Evolutionary conservation across 2,329 filamentous ascomycete species (phyloP).

Genomic region (Xylaria sp.): DNA sequence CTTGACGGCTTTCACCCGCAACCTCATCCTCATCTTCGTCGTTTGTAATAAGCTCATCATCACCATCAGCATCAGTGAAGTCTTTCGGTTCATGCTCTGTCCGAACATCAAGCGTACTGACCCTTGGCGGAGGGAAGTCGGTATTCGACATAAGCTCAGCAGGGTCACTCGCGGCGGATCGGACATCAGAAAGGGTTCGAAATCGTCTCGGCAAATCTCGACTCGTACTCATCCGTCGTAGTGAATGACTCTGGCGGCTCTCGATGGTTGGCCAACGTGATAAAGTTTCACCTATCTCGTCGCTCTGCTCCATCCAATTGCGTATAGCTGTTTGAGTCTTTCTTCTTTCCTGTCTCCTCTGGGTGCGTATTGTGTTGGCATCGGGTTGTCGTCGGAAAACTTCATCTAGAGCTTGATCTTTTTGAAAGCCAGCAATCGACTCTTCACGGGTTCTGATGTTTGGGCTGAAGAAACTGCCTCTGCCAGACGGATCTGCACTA

Average conservation of each 20-base stretch:
- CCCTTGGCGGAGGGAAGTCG: slow-evolving; percentile 45
- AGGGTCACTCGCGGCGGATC: slow-evolving; percentile 71
- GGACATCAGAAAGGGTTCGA: slow-evolving; percentile 64
- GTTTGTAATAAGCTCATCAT: slow-evolving; percentile 88
- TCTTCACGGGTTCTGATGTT: slow-evolving; percentile 79
- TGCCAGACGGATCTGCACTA: slow-evolving; percentile 65
- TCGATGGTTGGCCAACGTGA: slow-evolving; percentile 63
- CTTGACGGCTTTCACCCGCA: slow-evolving; percentile 54
- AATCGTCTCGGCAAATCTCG: slow-evolving; percentile 60
- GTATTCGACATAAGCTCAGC: slow-evolving; percentile 67
- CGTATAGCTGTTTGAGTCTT: slow-evolving; percentile 85
- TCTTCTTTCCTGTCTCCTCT: slow-evolving; percentile 70
- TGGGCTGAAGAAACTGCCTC: slow-evolving; percentile 77
- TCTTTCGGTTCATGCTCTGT: slow-evolving; percentile 62
- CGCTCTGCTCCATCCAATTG: slow-evolving; percentile 86
- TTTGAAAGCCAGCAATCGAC: slow-evolving; percentile 87
- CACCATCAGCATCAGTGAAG: slow-evolving; percentile 85
- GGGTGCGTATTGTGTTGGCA: slow-evolving; percentile 67
- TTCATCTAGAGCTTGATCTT: slow-evolving; percentile 89
- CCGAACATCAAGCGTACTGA: slow-evolving; percentile 47
- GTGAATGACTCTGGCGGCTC: slow-evolving; percentile 58
- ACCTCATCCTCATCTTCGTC: slow-evolving; percentile 73
- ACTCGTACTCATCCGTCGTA: slow-evolving; percentile 63
- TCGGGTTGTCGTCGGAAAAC: slow-evolving; percentile 83
- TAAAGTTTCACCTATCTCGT: slow-evolving; percentile 59